These are phyloP conservation scores for Exophiala lecanii-corni DNA, from an alignment of 2,329 filamentous ascomycete genomes.

Conservation along the genomic window DNA sequence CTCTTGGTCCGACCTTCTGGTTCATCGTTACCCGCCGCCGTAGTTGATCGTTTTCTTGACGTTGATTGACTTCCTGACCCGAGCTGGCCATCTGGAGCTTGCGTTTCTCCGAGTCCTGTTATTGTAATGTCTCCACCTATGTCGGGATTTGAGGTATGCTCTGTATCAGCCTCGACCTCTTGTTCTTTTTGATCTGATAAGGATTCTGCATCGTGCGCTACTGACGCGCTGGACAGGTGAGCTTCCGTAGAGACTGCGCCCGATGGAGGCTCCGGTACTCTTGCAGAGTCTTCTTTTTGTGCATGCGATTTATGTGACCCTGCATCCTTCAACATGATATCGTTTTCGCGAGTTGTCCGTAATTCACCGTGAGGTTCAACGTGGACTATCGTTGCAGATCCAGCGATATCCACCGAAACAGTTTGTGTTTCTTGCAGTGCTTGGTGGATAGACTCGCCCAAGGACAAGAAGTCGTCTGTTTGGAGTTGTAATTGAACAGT, in stretches of 20 bases:
- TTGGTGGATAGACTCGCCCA: conserved; percentile 47
- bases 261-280: neutral
- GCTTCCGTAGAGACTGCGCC: neutral
- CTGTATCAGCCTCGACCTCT: neutral
- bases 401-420: conserved; percentile 23
- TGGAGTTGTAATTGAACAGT: conserved; percentile 36
- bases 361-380: conserved; percentile 34
- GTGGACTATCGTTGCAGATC: conserved; percentile 38
- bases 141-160: neutral
- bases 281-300: neutral
- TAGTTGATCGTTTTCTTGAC: conserved; percentile 56
- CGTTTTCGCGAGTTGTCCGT: conserved; percentile 16
- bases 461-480: conserved; percentile 42
- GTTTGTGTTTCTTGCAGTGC: conserved; percentile 40
- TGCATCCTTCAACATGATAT: conserved; percentile 1
- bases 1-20: conserved; percentile 54
- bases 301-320: neutral
- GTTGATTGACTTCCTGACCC: conserved; percentile 21
- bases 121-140: neutral
- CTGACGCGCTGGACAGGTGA: neutral
- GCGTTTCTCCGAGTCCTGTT: conserved; percentile 1
- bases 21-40: conserved; percentile 56
- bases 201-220: neutral
- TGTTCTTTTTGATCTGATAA: conserved; percentile 1
- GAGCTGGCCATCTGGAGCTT: neutral